phyloP scores from a whole-genome alignment of 495 filamentous ascomycete species.

The Aspergillus campestris region DNA sequence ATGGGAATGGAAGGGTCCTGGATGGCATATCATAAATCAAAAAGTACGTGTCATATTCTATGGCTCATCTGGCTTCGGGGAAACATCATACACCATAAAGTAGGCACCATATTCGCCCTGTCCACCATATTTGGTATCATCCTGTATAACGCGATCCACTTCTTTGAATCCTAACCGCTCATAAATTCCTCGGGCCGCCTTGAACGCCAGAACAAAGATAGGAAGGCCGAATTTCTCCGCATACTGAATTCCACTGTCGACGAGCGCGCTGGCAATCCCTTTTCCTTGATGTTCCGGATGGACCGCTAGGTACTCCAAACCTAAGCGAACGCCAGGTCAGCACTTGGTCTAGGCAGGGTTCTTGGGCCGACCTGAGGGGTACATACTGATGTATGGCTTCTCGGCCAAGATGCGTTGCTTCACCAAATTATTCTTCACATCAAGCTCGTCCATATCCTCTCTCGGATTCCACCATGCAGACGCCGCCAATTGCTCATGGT shows the following conservation, averaged over 20 bases:
- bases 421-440: background rate
- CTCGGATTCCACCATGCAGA: constrained; percentile 10
- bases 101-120: constrained; percentile 11
- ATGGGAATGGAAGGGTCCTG: too few relatives aligned
- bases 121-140: constrained; percentile 22
- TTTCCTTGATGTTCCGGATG: constrained; percentile 21
- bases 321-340: too few relatives aligned
- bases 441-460: constrained; percentile 4
- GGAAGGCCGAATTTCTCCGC: constrained; percentile 19
- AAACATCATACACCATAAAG: constrained; percentile 9
- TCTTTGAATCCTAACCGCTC: constrained; percentile 18
- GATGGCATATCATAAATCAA: too few relatives aligned
- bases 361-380: too few relatives aligned
- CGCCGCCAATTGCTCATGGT: constrained; percentile 6
- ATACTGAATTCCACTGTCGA: constrained; percentile 17
- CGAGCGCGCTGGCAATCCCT: constrained; percentile 19
- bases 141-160: constrained; percentile 18
- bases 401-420: constrained; percentile 5
- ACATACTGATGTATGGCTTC: constrained; percentile 15
- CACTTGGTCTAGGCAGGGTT: too few relatives aligned
- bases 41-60: too few relatives aligned
- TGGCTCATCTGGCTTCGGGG: too few relatives aligned
- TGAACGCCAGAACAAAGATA: constrained; percentile 19
- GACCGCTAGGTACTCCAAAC: constrained; percentile 26
- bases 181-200: constrained; percentile 17